phyloP scores from a whole-genome alignment of 2,329 filamentous ascomycete species.

The Sporothrix phasma region DNA sequence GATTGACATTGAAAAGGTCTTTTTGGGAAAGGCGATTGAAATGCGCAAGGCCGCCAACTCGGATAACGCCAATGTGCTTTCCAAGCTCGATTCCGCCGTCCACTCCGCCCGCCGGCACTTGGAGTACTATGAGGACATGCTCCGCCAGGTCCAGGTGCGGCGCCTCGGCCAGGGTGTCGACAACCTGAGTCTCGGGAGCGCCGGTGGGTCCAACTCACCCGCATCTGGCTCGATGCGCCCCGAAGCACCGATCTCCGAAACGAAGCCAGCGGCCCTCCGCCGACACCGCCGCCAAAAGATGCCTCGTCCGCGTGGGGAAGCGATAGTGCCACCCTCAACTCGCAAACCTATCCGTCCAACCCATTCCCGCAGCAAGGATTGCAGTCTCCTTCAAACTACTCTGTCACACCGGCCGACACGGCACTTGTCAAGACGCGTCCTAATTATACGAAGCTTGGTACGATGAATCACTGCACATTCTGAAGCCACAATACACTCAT shows the following conservation, averaged over 20 bases:
- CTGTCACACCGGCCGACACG: neutral
- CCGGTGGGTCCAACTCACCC: slow-evolving; percentile 24
- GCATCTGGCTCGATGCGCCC: slow-evolving; percentile 28
- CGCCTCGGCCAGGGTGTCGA: slow-evolving; percentile 59
- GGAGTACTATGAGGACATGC: slow-evolving; percentile 87
- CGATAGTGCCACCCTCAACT: slow-evolving; percentile 42
- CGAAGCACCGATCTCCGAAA: slow-evolving; percentile 37
- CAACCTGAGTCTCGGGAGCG: slow-evolving; percentile 48
- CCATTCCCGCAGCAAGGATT: slow-evolving; percentile 32
- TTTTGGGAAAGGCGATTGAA: slow-evolving; percentile 86
- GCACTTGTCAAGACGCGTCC: slow-evolving; percentile 61
- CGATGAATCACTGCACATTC: slow-evolving; percentile 23
- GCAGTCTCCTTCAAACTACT: slow-evolving; percentile 8
- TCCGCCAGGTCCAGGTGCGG: slow-evolving; percentile 79
- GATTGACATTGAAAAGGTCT: slow-evolving; percentile 93
- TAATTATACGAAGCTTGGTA: slow-evolving; percentile 95
- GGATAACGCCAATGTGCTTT: slow-evolving; percentile 83
- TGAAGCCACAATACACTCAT: neutral
- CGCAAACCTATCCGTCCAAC: slow-evolving; percentile 52
- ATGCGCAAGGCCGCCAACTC: slow-evolving; percentile 77
- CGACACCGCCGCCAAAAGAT: slow-evolving; percentile 68
- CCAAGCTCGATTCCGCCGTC: slow-evolving; percentile 86
- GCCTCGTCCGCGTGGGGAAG: slow-evolving; percentile 34
- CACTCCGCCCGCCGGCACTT: slow-evolving; percentile 78
- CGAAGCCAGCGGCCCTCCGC: slow-evolving; percentile 39